A percentile compares a stretch with the other conserved stretches of the same genome.
These are phyloP conservation scores for Coccomyxa subellipsoidea DNA, from an alignment of 163 green algal species.

Conservation along the genomic window DNA sequence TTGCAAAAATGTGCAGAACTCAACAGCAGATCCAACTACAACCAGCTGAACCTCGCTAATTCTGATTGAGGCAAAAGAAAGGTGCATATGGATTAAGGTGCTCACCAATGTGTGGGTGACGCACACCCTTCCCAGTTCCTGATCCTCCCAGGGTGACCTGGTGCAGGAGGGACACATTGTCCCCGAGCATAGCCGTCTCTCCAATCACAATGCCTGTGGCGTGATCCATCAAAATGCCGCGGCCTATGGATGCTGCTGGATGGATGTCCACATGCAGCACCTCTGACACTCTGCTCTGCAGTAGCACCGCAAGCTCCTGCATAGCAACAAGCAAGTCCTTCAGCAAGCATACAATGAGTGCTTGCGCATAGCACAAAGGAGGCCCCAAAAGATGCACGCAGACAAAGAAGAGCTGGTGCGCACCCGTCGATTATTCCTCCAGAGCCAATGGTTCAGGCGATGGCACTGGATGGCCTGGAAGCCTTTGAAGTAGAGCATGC, in stretches of 20 bases:
- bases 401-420: too few relatives aligned
- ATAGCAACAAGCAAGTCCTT: neutral
- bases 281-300: constrained; percentile 87
- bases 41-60: too few relatives aligned
- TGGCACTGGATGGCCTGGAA: constrained; percentile 90
- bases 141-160: constrained; percentile 91
- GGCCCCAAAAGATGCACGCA: too few relatives aligned
- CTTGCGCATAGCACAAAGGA: too few relatives aligned
- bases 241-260: constrained; percentile 79
- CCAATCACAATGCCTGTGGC: constrained; percentile 95
- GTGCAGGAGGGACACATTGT: constrained; percentile 97
- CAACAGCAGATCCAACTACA: too few relatives aligned
- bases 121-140: constrained; percentile 75
- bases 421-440: constrained; percentile 55
- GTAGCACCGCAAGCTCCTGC: constrained; percentile 73
- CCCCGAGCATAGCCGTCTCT: constrained; percentile 90
- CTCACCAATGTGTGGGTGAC: constrained; percentile 78
- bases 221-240: constrained; percentile 93
- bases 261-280: constrained; percentile 96
- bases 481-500: constrained; percentile 93
- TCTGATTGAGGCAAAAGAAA: neutral
- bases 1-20: too few relatives aligned
- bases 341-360: neutral
- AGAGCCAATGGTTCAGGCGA: constrained; percentile 87
- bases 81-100: neutral